Evolutionary conservation across 768 basidiomycete genomes (phyloP), one percentile per base, ranked within the genome.

Genomic region (Hirschioporus abietinus): DNA sequence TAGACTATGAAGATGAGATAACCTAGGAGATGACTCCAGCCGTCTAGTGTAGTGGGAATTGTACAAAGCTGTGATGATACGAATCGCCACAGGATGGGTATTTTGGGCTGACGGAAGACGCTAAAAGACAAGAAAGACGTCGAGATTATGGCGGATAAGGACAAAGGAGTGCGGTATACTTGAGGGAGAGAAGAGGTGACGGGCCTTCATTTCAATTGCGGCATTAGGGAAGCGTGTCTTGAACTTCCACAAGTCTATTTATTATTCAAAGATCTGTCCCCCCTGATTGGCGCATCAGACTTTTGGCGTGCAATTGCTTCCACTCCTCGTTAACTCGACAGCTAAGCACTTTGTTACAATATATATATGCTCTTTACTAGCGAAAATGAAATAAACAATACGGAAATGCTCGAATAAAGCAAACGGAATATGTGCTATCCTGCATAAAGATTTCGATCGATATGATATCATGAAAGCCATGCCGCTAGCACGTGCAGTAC

Each of bases 251-350:
- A 52, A 52, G 42, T 52, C 42, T 52, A 52, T 52, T 52, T 52
- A 52, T 52, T 52, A 52, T 52, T 52, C 42, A 52, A 30, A 30
- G 42, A 52, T 52, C 42, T 52, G 42, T 52, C 42, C 42, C 42
- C 42, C 42, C 42, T 52, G 42, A 52, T 52, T 52, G 42, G 42
- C 42, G 42, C 42, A 52, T 52, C 42, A 52, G 12, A 52, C 42
- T 52, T 52, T 52, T 52, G 42, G 42, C 42, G 20, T 52, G 15
- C 42, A 52, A 52, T 52, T 52, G 42, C 42, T 52, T 52, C 42
- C 42, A 52, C 42, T 20, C 12, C 42, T 52, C 20, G 42, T 20
- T 30, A 30, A 52, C 42, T 52, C 42, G 42, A 52, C 42, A 52
- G 20, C 42, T 52, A 52, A 20, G 12, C 42, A 52, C 20, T 52